Evolutionary conservation across 345 rosid genomes (phyloP).

Genomic region (Brassica incana): DNA sequence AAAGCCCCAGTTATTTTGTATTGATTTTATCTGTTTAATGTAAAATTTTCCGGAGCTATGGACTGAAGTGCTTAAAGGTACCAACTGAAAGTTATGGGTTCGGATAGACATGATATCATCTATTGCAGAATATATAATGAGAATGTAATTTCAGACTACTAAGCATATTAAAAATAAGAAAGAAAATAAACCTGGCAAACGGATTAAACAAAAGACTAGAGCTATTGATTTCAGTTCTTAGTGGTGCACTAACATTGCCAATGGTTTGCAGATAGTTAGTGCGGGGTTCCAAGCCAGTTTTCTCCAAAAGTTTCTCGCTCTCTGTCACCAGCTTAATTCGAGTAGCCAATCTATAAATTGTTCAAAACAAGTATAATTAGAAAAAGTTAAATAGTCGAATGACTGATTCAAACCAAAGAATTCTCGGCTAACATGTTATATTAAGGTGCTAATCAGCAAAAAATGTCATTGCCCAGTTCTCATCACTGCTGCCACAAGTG

Average conservation of each 20-base stretch:
- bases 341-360: background rate
- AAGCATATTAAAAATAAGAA: too few relatives aligned
- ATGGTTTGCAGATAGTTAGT: background rate
- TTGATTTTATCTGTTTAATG: background rate
- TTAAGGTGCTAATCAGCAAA: background rate
- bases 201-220: too few relatives aligned
- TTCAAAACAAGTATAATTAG: background rate
- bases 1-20: too few relatives aligned
- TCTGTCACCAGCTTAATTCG: background rate
- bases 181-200: too few relatives aligned
- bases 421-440: background rate
- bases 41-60: too few relatives aligned
- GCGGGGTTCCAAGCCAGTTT: background rate
- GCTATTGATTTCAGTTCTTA: too few relatives aligned
- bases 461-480: background rate
- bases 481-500: background rate
- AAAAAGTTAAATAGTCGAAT: background rate
- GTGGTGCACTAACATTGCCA: background rate
- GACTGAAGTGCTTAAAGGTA: too few relatives aligned
- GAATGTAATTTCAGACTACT: too few relatives aligned
- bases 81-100: too few relatives aligned
- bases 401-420: background rate
- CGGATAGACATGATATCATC: too few relatives aligned
- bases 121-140: too few relatives aligned
- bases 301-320: background rate